Conservation (phyloP, 805 yeast genomes). For the Starmerella asiatica region DNA sequence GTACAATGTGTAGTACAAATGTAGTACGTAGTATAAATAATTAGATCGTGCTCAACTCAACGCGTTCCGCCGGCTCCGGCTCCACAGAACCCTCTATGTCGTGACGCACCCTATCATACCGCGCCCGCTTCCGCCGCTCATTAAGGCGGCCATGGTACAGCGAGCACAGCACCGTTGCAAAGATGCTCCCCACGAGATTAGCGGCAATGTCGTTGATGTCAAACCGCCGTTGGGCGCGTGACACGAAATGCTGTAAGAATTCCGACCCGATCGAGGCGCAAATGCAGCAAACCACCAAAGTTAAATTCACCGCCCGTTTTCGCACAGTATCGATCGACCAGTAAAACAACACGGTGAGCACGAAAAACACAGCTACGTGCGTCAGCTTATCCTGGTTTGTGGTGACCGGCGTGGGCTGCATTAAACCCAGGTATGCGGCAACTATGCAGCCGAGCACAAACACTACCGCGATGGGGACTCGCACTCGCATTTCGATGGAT, state of each 20-base stretch:
- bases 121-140: slow-evolving; percentile 24
- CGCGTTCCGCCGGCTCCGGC: slow-evolving; percentile 11
- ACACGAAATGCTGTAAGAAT: slow-evolving; percentile 26
- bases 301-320: slow-evolving; percentile 26
- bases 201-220: slow-evolving; percentile 29
- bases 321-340: slow-evolving; percentile 32
- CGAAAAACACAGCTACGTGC: slow-evolving; percentile 29
- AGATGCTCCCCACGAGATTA: slow-evolving; percentile 27
- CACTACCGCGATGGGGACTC: slow-evolving; percentile 19
- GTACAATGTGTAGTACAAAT: no score
- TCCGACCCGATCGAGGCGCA: slow-evolving; percentile 32
- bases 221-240: slow-evolving; percentile 25
- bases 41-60: neutral
- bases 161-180: slow-evolving; percentile 25
- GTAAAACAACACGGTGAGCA: slow-evolving; percentile 29
- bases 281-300: slow-evolving; percentile 26
- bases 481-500: slow-evolving; percentile 14
- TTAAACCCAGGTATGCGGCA: slow-evolving; percentile 21
- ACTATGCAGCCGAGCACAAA: slow-evolving; percentile 15
- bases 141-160: slow-evolving; percentile 28
- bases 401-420: slow-evolving; percentile 27
- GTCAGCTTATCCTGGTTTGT: slow-evolving; percentile 26
- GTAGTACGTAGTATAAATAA: no score
- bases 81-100: slow-evolving; percentile 14
- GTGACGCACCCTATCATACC: slow-evolving; percentile 23